A percentile compares a stretch with the other conserved stretches of the same genome.
Evolutionary conservation across 2,329 filamentous ascomycete genomes (phyloP).

Genomic region (Pseudocercospora cruenta): DNA sequence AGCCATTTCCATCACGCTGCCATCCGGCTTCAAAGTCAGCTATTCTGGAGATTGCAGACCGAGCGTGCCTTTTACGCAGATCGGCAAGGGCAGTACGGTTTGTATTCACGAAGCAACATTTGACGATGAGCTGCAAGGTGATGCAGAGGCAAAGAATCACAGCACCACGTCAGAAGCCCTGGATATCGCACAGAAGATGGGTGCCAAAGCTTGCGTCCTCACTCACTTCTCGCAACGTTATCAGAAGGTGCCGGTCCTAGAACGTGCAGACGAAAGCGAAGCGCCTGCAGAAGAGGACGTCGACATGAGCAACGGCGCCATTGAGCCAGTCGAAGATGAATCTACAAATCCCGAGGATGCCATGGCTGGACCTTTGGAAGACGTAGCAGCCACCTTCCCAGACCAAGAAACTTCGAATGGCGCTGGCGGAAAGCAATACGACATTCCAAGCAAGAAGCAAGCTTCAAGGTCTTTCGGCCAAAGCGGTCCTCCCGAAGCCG

Average conservation of each 20-base stretch:
- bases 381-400: slow-evolving; percentile 32
- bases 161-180: slow-evolving; percentile 87
- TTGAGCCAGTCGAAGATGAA: slow-evolving; percentile 24
- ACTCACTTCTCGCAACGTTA: slow-evolving; percentile 97
- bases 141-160: slow-evolving; percentile 87
- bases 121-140: slow-evolving; percentile 76
- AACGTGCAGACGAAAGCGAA: slow-evolving; percentile 42
- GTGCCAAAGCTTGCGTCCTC: slow-evolving; percentile 76
- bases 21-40: slow-evolving; percentile 79
- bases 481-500: slow-evolving; percentile 24
- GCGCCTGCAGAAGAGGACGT: slow-evolving; percentile 23
- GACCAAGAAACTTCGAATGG: slow-evolving; percentile 19
- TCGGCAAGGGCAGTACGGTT: slow-evolving; percentile 76
- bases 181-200: slow-evolving; percentile 74
- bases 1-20: slow-evolving; percentile 77
- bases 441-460: slow-evolving; percentile 24
- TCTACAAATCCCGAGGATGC: slow-evolving; percentile 18
- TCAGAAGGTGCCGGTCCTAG: slow-evolving; percentile 68
- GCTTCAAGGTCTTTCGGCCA: not conserved
- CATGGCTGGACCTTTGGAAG: slow-evolving; percentile 35
- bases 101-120: slow-evolving; percentile 97
- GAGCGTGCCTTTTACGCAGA: slow-evolving; percentile 66
- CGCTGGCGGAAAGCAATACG: slow-evolving; percentile 26
- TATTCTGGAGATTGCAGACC: slow-evolving; percentile 96
- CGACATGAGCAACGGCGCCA: slow-evolving; percentile 12